Base-by-base conservation (phyloP, 2,329 filamentous ascomycete species). In the Graphiopsis chlorocephala region DNA sequence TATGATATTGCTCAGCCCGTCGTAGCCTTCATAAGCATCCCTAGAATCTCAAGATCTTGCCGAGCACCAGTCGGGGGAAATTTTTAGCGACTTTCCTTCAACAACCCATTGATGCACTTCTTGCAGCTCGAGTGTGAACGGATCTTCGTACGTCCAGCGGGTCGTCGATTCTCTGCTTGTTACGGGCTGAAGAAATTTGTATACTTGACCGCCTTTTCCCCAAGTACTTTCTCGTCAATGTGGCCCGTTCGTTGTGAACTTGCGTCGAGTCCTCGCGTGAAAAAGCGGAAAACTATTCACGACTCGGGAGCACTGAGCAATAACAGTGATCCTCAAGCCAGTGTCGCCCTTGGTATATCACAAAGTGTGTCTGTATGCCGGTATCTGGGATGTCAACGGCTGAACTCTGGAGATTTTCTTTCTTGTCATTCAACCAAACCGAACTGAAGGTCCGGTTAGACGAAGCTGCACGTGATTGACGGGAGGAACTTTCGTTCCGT, bases 101-200 rank as follows among this genome's bases (percentile, higher is more conserved):
- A 73, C 73, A 12, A 76, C 66, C 38, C 70, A 72, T 7, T 71
- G 69, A 61, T 78, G 72, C 26, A 78, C 65, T 60, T 76, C 74
- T 66, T 74, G 72, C 66, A 80, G 67, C 67, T 80, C 77, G 11
- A 74, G 64, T 10, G 77, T 79, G 60, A 77, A 80, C 1, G 77
- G 72, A 66, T 80, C 78, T 64, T 79, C 65, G 65, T 82, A 85
- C 0, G 81, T 81, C 42, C 58, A 10, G 17, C 57, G 56, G n/a
- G 14, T 64, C 71, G 4, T 74, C 72, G 48, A 74, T 35, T 58
- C 59, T 29, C 29, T 53, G 35, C 17, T 10, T 6, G 15, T 14
- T 38, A 42, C 10, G 33, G 6, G 35, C n/a, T 42, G 35, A 5
- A n/a, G 8, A 6, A 42, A 10, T 5, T 7, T 17, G 35, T n/a